These are phyloP conservation scores for Fomitopsis palustris DNA, from an alignment of 1,284 basidiomycete genomes.

Conservation along the genomic window DNA sequence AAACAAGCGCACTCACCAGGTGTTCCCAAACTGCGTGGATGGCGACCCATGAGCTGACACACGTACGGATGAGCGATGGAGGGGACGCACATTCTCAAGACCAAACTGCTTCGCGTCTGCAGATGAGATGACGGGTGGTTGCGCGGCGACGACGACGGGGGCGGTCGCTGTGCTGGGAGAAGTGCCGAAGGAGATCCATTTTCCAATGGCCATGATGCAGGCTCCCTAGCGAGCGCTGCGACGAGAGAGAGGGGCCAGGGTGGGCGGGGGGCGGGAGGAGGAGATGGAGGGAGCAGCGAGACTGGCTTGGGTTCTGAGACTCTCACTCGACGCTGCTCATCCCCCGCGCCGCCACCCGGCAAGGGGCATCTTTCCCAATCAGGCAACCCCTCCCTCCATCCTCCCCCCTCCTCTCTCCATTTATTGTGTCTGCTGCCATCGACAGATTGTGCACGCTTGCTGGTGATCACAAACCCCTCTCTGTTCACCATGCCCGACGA, in stretches of 20 bases:
- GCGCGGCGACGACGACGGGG: conserved; percentile 16
- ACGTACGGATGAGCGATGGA: conserved; percentile 5
- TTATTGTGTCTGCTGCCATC: background rate
- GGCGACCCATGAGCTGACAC: background rate
- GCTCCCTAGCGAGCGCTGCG: conserved; percentile 14
- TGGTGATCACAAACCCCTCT: no score
- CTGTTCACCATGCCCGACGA: no score
- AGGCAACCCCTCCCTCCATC: background rate
- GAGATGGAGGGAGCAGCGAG: background rate
- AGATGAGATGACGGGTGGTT: conserved; percentile 33
- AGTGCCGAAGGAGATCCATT: conserved; percentile 25
- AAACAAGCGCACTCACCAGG: conserved; percentile 50
- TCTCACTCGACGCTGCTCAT: background rate
- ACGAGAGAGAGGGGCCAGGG: background rate
- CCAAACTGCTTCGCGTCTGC: conserved; percentile 85
- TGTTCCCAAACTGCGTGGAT: conserved; percentile 71
- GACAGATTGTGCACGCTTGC: no score
- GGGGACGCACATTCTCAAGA: conserved; percentile 79
- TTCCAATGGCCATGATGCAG: conserved; percentile 24
- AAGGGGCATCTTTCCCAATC: background rate
- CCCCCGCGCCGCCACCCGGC: conserved; percentile 5
- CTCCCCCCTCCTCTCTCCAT: background rate
- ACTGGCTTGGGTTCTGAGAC: background rate
- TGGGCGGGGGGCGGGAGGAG: background rate
- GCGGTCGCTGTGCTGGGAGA: conserved; percentile 14